Evolutionary conservation across 352 stramenopile species (phyloP).

Genomic region (Thalassiosira livingstoniorum): DNA sequence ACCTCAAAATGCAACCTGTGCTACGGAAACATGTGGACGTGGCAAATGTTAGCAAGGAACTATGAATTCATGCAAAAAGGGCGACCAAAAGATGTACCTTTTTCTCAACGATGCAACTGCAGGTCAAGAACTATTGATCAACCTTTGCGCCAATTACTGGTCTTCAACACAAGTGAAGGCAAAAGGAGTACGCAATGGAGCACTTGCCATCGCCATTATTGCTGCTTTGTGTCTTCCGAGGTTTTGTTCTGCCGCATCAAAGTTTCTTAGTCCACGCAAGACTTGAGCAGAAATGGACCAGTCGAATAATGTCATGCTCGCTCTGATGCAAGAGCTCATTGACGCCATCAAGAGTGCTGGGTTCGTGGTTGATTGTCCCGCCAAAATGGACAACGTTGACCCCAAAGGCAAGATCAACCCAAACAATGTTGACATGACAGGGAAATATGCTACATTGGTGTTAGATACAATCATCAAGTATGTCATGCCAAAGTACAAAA

Average conservation of each 20-base stretch:
- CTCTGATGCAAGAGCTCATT: conserved; percentile 6
- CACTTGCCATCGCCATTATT: not conserved
- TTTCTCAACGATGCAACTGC: conserved; percentile 2
- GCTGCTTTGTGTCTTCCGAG: not conserved
- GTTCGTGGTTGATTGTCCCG: not conserved
- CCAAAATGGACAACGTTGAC: conserved; percentile 22
- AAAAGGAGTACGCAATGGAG: not conserved
- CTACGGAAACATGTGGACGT: conserved; percentile 13
- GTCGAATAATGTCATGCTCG: not conserved
- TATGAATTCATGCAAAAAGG: not conserved
- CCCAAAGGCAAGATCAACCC: conserved; percentile 10
- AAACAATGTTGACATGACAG: too few relatives aligned
- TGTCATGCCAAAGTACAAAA: conserved; percentile 27
- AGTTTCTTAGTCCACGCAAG: too few relatives aligned
- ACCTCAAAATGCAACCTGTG: not conserved
- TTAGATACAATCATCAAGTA: too few relatives aligned
- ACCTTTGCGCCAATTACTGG: not conserved
- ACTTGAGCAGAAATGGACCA: not conserved
- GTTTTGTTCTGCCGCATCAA: not conserved
- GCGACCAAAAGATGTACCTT: conserved; percentile 31
- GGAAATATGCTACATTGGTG: too few relatives aligned
- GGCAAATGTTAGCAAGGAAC: not conserved
- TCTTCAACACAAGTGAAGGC: not conserved
- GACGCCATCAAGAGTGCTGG: not conserved
- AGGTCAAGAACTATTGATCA: not conserved